Percentiles rank a stretch among this genome's conserved stretches.
Evolutionary conservation across 257 asterid species (phyloP).

Genomic region (Coffea eugenioides): DNA sequence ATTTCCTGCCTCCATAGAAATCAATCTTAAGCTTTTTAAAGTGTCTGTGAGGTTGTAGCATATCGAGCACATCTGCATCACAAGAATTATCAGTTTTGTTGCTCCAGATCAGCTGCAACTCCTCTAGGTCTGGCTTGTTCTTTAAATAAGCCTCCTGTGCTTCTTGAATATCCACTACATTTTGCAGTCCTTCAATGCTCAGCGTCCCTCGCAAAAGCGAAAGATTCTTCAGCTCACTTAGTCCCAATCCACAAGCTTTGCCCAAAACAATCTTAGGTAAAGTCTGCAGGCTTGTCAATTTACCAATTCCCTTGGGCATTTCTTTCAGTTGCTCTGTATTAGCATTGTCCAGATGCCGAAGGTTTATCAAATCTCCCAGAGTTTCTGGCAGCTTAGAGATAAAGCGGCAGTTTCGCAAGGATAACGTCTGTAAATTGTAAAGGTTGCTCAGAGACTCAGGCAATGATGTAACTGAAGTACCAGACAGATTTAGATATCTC

Average conservation of each 20-base stretch:
- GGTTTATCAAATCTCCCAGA: conserved; percentile 47
- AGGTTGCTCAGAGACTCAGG: conserved; percentile 20
- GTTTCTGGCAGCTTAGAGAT: conserved; percentile 48
- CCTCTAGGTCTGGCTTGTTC: conserved; percentile 39
- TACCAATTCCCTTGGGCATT: conserved; percentile 51
- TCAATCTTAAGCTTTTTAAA: conserved; percentile 49
- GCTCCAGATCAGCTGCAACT: conserved; percentile 57
- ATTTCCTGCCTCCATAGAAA: conserved; percentile 41
- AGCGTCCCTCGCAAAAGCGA: conserved; percentile 48
- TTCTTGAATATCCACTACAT: conserved; percentile 46
- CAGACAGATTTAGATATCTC: conserved; percentile 14
- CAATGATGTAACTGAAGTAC: conserved; percentile 15
- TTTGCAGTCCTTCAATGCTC: conserved; percentile 52
- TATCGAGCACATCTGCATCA: conserved; percentile 38
- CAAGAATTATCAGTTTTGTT: conserved; percentile 26
- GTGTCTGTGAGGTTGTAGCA: conserved; percentile 48
- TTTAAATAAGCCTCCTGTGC: conserved; percentile 53
- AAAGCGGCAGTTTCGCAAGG: conserved; percentile 49
- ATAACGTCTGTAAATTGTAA: conserved; percentile 43
- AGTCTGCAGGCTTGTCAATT: conserved; percentile 44
- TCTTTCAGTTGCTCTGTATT: conserved; percentile 54
- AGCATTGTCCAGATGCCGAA: conserved; percentile 62
- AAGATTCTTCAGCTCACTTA: conserved; percentile 41
- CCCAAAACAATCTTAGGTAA: conserved; percentile 53
- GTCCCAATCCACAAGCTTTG: conserved; percentile 46